Percentiles rank a stretch among this genome's conserved stretches.
These are phyloP conservation scores for Porogramme epimiltina DNA, from an alignment of 1,284 basidiomycete genomes.

Conservation along the genomic window DNA sequence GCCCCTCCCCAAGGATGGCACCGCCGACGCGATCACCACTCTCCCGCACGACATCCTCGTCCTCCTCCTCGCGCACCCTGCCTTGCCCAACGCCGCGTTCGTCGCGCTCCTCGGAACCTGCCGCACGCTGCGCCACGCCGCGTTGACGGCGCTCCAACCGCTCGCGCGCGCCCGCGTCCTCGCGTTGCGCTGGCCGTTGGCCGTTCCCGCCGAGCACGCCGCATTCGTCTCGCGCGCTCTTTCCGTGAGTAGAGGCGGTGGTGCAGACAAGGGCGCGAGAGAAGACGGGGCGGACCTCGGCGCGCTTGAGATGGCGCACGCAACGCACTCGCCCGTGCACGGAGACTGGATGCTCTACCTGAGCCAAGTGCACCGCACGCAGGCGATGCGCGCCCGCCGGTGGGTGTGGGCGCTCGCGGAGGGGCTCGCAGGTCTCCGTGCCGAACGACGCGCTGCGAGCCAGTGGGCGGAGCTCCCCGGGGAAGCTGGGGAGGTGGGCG, in stretches of 20 bases:
- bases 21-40: conserved; percentile 23
- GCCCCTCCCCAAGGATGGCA: not conserved
- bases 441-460: not conserved
- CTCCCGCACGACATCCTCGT: conserved; percentile 27
- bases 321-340: conserved; percentile 16
- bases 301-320: conserved; percentile 17
- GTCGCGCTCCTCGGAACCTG: conserved; percentile 27
- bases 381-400: conserved; percentile 29
- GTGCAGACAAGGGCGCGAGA: not conserved
- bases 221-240: not conserved
- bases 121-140: conserved; percentile 27
- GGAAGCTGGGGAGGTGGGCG: too few relatives aligned
- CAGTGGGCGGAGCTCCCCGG: too few relatives aligned
- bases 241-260: not conserved
- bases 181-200: conserved; percentile 29
- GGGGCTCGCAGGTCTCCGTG: conserved; percentile 7
- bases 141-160: conserved; percentile 30
- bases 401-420: conserved; percentile 27
- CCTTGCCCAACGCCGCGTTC: conserved; percentile 22
- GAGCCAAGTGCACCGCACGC: conserved; percentile 25
- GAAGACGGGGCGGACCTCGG: not conserved
- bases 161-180: conserved; percentile 26
- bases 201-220: conserved; percentile 20
- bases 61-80: conserved; percentile 21
- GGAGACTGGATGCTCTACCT: conserved; percentile 32